Conservation (phyloP, 2,329 filamentous ascomycete species). For the Aspergillus caelatus region DNA sequence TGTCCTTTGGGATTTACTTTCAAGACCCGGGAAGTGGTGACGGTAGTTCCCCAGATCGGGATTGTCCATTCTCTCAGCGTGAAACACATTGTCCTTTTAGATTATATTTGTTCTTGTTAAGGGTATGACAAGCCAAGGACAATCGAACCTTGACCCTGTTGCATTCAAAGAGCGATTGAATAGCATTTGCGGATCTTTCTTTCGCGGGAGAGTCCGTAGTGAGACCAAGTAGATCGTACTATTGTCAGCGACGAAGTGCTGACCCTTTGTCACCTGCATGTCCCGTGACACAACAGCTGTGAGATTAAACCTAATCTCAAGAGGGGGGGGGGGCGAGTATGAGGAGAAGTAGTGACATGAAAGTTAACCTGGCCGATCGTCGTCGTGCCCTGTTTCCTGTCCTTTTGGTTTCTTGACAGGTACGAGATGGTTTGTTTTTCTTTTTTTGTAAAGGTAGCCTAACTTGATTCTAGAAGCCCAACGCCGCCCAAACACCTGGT, state of each 20-base stretch:
- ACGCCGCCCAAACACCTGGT: not conserved
- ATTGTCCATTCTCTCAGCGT: not conserved
- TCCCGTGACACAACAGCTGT: constrained; percentile 1
- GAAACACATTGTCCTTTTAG: not conserved
- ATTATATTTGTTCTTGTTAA: not conserved
- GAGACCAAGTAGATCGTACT: not conserved
- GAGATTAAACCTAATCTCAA: constrained; percentile 3
- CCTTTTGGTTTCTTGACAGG: not conserved
- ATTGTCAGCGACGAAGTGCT: not conserved
- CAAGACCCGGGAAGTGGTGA: no score
- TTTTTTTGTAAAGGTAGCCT: not conserved
- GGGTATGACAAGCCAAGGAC: not conserved
- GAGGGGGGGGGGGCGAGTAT: no score
- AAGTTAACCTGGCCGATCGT: not conserved
- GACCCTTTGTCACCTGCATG: not conserved
- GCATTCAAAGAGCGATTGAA: not conserved
- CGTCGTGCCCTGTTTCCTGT: not conserved
- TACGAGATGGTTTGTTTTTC: not conserved
- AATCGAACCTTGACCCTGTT: not conserved
- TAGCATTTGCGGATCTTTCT: not conserved
- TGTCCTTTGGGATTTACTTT: not conserved
- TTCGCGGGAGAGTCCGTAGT: not conserved
- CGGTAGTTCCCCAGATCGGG: not conserved
- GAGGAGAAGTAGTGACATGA: not conserved
- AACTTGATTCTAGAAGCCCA: not conserved